Percentiles rank a stretch among this genome's conserved stretches.
phyloP scores from a whole-genome alignment of 257 asterid genomes.

The Solanum peruvianum region DNA sequence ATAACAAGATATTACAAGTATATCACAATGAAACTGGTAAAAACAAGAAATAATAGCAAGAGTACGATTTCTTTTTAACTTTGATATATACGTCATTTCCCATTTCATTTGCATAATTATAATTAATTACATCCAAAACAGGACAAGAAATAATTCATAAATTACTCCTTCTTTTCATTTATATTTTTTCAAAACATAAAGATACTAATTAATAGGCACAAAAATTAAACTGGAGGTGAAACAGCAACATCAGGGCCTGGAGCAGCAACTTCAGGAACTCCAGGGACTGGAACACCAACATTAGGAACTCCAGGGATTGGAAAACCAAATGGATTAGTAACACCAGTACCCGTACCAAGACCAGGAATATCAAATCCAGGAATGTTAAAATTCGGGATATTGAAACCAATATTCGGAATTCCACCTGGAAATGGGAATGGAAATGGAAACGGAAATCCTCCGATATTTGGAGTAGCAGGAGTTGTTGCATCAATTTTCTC shows the following conservation, averaged over 20 bases:
- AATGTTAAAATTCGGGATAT: neutral
- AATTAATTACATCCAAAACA: neutral
- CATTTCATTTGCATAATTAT: neutral
- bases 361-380: neutral
- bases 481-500: neutral
- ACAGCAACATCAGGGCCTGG: neutral
- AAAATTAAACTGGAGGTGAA: neutral
- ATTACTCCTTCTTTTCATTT: neutral
- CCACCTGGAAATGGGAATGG: neutral
- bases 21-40: neutral
- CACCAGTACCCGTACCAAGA: neutral
- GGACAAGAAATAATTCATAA: neutral
- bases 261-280: neutral
- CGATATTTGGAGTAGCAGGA: neutral
- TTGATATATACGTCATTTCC: neutral
- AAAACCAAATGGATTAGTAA: neutral
- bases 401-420: neutral
- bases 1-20: neutral
- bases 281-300: neutral
- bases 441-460: neutral
- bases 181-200: neutral
- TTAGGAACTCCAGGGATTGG: neutral
- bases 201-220: neutral
- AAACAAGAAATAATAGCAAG: neutral
- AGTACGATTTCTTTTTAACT: neutral